A percentile compares a stretch with the other conserved stretches of the same genome.
phyloP scores from a whole-genome alignment of 768 basidiomycete species.

The Tricholomella constricta region DNA sequence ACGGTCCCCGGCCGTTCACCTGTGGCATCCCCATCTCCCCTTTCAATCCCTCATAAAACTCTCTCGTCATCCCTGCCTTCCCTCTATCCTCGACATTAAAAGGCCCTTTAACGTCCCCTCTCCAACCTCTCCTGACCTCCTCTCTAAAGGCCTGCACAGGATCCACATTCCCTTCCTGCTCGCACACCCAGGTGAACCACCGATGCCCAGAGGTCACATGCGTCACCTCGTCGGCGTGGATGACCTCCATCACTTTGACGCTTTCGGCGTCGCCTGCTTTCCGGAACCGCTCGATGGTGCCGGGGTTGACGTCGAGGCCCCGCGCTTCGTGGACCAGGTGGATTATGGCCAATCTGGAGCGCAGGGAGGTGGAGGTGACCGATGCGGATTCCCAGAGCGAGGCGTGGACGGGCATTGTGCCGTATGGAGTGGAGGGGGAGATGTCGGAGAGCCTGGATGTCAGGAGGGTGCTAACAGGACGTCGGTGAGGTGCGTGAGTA shows the following conservation, averaged over 20 bases:
- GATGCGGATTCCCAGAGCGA: conserved; percentile 79
- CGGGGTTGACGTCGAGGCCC: conserved; percentile 83
- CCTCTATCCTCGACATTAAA: conserved; percentile 76
- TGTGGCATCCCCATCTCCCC: conserved; percentile 52
- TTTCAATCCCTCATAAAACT: conserved; percentile 71
- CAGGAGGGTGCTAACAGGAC: conserved; percentile 49
- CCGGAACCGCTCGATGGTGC: conserved; percentile 72
- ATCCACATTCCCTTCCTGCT: conserved; percentile 47
- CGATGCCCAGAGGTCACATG: conserved; percentile 83
- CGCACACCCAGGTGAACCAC: conserved; percentile 82
- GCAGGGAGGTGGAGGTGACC: conserved; percentile 65
- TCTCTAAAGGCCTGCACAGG: conserved; percentile 68
- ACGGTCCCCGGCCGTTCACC: background rate
- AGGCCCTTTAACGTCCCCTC: conserved; percentile 77
- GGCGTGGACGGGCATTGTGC: conserved; percentile 73
- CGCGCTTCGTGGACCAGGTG: conserved; percentile 86
- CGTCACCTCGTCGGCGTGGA: conserved; percentile 80
- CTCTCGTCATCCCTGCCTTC: conserved; percentile 69
- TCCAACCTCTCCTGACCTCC: conserved; percentile 70
- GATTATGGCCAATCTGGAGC: conserved; percentile 77
- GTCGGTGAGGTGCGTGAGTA: background rate
- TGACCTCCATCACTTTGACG: conserved; percentile 68
- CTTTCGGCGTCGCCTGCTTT: conserved; percentile 67
- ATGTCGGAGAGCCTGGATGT: conserved; percentile 60
- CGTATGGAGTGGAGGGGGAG: conserved; percentile 69